Evolutionary conservation across 176 grass and related monocot species (phyloP), one percentile per base, ranked within the genome.

Genomic region (Ensete glaucum): DNA sequence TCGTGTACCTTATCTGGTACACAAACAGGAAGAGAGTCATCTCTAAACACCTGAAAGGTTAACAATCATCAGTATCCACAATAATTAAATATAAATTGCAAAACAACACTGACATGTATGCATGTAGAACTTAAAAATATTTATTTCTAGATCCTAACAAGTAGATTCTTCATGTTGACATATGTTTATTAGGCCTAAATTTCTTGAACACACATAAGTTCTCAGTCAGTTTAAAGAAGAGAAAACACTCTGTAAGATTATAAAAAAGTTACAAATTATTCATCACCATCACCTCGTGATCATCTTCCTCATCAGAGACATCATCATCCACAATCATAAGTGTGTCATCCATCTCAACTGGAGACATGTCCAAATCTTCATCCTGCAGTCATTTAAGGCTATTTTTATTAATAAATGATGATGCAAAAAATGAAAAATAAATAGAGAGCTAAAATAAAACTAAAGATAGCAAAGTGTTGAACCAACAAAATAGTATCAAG

Each of bases 271-370:
- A 53, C 20, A 74, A 69, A 53, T 67, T 6, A 77, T 73, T 6
- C 12, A 73, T 49, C 55, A 83, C 80, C 59, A 80, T 81, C 69
- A 89, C 92, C 49, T 89, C 75, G 57, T 96, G 85, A 82, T 86
- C 87, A 78, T 91, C 92, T 69, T 96, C 92, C 73, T 96, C 92
- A 50, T 92, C 92, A 2, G 92, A 92, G 52, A 88, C 71, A 83
- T 96, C 92, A 78, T 90, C 88, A 3, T 92, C 92, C 25, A 85
- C 92, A 85, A 96, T 80, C 89, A 96, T 92, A 76, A 92, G 69
- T 80, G 78, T 70, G 67, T 89, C 34, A 43, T 43, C 89, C 74
- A 87, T 83, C 81, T 96, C 92, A 27, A 90, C 83, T 43, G 87
- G 92, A 87, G 87, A 92, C 25, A 70, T 75, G 27, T 89, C 87